Base-by-base conservation (phyloP, 2,329 filamentous ascomycete genomes). In the Colletotrichum viniferum region DNA sequence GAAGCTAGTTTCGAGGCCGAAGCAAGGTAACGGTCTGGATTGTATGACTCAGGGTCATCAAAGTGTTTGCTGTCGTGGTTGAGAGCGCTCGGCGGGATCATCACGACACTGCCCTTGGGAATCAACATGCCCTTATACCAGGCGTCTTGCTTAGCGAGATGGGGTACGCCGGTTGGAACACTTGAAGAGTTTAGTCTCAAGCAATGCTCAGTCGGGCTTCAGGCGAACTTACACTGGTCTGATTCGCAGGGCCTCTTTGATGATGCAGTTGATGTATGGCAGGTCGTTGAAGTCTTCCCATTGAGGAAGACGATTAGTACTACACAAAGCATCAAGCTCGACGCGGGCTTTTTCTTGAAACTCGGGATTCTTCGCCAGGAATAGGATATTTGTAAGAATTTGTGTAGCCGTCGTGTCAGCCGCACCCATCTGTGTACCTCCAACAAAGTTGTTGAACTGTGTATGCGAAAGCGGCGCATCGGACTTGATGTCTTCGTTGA, bases 241-340 rank as follows among this genome's bases (percentile, higher is more conserved):
- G 84, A 87, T 87, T 1, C 87, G 81, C 48, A 85, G 77, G 6
- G 78, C 78, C 76, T 88, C 87, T 63, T 88, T 87, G 72, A 88
- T 79, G 14, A 84, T 79, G 64, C 81, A 83, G 21, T 81, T 79
- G 9, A 88, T 79, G 74, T 87, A 88, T 0, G 86, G 86, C 7
- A 88, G 78, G 5, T 81, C 77, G 5, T 77, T 67, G 60, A 82
- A 83, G 77, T 88, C 86, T 2, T 80, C 77, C 81, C 82, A 86
- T 0, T 77, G 80, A 0, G 86, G 86, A 2, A 81, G 73, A 6
- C 86, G 79, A 21, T 84, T 78, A 2, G 79, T 74, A 0, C 85
- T 85, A 7, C 87, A 75, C 2, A 86, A 81, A 0, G 74, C 62
- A 73, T 88, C 86, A 24, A 88, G 82, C 73, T 88, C 83, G 8